phyloP scores from a whole-genome alignment of 1,284 basidiomycete genomes.

The Mycena sp. region DNA sequence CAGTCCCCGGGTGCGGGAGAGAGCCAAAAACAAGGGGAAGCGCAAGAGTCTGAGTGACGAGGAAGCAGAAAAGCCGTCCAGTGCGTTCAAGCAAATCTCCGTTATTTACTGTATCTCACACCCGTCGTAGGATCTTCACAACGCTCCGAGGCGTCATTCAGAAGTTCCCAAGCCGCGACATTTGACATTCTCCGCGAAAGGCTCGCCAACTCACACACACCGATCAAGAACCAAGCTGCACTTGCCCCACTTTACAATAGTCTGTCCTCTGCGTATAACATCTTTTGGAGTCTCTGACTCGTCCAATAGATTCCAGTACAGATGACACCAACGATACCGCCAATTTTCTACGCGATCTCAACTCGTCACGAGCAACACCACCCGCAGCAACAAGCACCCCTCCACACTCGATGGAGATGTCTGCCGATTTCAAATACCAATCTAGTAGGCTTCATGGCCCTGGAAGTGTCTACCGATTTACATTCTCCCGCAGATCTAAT shows the following conservation, averaged over 20 bases:
- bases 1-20: constrained; percentile 57
- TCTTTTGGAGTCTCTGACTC: not conserved
- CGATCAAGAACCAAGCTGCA: constrained; percentile 44
- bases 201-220: constrained; percentile 51
- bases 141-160: constrained; percentile 48
- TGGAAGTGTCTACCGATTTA: not conserved
- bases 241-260: constrained; percentile 44
- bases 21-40: constrained; percentile 59
- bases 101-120: constrained; percentile 16
- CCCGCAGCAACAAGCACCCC: constrained; percentile 64
- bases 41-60: constrained; percentile 74
- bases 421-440: constrained; percentile 60
- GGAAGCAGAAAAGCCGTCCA: constrained; percentile 61
- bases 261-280: constrained; percentile 27
- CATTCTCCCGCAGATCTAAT: constrained; percentile 61
- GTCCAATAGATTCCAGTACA: constrained; percentile 35
- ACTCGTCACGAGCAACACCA: constrained; percentile 50
- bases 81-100: constrained; percentile 50
- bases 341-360: constrained; percentile 47
- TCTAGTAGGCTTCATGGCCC: constrained; percentile 58
- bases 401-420: constrained; percentile 66
- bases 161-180: constrained; percentile 54
- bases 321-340: constrained; percentile 52
- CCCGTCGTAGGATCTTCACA: constrained; percentile 27
- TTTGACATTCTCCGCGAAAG: constrained; percentile 61